Percentiles rank a stretch among this genome's conserved stretches.
phyloP scores from a whole-genome alignment of 2,329 filamentous ascomycete genomes.

The Scolecobasidium constrictum region DNA sequence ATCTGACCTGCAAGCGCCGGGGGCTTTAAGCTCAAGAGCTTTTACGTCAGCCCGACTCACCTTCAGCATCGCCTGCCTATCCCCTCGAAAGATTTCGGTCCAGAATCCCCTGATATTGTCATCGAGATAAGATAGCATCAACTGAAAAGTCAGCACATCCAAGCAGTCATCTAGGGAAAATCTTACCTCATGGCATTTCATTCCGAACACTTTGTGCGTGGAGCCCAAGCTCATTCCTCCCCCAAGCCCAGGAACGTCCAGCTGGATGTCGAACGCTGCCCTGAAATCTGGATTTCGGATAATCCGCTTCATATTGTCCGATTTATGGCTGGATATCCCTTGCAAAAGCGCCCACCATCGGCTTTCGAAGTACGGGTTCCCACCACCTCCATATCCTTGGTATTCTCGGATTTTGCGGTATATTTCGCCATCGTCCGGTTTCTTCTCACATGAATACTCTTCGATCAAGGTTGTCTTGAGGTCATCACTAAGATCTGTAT shows the following conservation, averaged over 20 bases:
- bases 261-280: conserved; percentile 22
- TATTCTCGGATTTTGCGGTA: conserved; percentile 16
- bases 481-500: no score
- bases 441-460: conserved; percentile 12
- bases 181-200: conserved; percentile 24
- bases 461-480: conserved; percentile 11
- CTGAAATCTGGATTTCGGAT: conserved; percentile 16
- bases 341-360: conserved; percentile 18
- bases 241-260: conserved; percentile 22
- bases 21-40: no score
- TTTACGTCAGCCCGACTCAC: no score
- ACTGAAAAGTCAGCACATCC: conserved; percentile 15
- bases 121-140: conserved; percentile 22
- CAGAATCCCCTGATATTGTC: conserved; percentile 22
- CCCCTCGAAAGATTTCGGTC: conserved; percentile 18
- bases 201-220: conserved; percentile 17
- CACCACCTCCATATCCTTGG: conserved; percentile 9
- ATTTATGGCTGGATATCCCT: conserved; percentile 14
- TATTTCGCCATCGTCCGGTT: conserved; percentile 12
- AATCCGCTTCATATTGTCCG: conserved; percentile 17
- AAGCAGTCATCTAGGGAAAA: conserved; percentile 10
- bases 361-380: conserved; percentile 14
- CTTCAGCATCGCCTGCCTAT: conserved; percentile 17
- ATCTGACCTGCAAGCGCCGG: no score
- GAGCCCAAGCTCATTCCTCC: conserved; percentile 20